Conservation (phyloP, 176 grass and related monocot genomes). For the Poa annua region DNA sequence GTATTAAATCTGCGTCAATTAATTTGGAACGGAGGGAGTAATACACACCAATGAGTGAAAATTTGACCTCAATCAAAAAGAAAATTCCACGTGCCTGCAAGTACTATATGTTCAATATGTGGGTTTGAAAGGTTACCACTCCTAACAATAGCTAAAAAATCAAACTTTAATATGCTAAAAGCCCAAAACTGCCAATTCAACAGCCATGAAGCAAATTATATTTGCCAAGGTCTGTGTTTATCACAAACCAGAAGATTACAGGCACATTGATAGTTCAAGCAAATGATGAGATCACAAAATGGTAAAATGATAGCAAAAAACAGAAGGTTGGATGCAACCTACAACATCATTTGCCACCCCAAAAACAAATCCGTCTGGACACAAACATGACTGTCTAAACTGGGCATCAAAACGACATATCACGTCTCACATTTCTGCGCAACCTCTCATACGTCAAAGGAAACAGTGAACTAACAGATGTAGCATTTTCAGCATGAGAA, state of each 20-base stretch:
- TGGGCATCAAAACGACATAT: neutral
- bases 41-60: neutral
- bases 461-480: neutral
- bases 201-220: neutral
- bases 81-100: conserved; percentile 8
- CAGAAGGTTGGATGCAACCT: neutral
- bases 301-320: neutral
- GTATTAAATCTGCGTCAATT: too few species aligned
- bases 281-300: neutral
- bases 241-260: neutral
- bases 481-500: too few species aligned
- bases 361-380: neutral
- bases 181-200: neutral
- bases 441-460: neutral
- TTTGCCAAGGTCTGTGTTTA: neutral
- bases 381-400: neutral
- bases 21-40: too few species aligned
- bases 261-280: neutral
- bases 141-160: neutral
- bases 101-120: neutral
- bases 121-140: neutral
- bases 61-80: neutral
- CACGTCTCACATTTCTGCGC: neutral
- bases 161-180: neutral
- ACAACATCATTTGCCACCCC: neutral